Percentiles rank a stretch among this genome's conserved stretches.
phyloP scores from a whole-genome alignment of 768 basidiomycete species.

The Tulasnella sp. region DNA sequence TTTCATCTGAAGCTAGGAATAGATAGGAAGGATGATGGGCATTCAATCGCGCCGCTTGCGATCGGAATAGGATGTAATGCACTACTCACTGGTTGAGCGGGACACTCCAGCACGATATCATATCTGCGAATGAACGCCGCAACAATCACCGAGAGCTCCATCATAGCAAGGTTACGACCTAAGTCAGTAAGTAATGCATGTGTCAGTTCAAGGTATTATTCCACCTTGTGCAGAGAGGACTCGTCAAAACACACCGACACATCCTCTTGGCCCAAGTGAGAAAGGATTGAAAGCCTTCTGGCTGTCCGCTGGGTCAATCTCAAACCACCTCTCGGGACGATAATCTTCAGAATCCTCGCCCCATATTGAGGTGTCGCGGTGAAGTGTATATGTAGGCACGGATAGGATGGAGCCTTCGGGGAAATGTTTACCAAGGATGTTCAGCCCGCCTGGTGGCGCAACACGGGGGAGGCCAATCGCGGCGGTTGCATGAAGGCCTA shows the following conservation, averaged over 20 bases:
- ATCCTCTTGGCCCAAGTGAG: constrained; percentile 71
- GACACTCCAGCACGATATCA: constrained; percentile 55
- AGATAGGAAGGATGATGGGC: constrained; percentile 13
- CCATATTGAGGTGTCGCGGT: constrained; percentile 63
- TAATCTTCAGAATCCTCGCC: constrained; percentile 65
- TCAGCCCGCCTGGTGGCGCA: constrained; percentile 68
- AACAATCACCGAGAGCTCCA: constrained; percentile 73
- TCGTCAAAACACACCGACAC: too few species aligned
- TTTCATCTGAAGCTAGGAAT: constrained; percentile 49
- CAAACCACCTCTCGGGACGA: constrained; percentile 41
- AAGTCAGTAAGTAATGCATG: too few species aligned
- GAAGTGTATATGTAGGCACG: constrained; percentile 75
- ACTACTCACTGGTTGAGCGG: constrained; percentile 47
- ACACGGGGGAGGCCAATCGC: constrained; percentile 69
- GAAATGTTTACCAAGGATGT: constrained; percentile 45
- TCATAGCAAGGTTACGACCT: constrained; percentile 51
- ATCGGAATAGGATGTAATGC: too few species aligned
- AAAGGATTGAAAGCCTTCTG: constrained; percentile 78
- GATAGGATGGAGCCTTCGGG: constrained; percentile 63
- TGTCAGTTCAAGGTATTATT: too few species aligned
- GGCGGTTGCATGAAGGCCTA: constrained; percentile 28
- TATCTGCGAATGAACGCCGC: constrained; percentile 71
- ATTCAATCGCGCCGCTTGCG: too few species aligned
- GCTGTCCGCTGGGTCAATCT: constrained; percentile 47
- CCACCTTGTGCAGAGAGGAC: too few species aligned